These are phyloP conservation scores for Ceratocystis variospora DNA, from an alignment of 2,329 filamentous ascomycete genomes.

Conservation along the genomic window DNA sequence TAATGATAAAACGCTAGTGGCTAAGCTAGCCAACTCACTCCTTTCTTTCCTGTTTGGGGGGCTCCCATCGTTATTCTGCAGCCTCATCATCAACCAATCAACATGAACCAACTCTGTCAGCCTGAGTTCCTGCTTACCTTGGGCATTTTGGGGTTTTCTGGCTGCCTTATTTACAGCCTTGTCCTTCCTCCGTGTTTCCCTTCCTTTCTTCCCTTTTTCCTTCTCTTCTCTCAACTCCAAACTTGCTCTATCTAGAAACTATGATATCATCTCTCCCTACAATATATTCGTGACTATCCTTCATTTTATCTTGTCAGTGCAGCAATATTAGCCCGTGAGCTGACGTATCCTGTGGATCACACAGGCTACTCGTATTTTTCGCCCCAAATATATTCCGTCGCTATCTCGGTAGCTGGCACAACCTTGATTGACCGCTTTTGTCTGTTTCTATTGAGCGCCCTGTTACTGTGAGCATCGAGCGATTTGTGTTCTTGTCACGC, in stretches of 20 bases:
- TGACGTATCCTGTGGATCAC: neutral
- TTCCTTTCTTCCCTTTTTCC: conserved; percentile 24
- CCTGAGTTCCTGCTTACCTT: neutral
- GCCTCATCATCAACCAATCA: neutral
- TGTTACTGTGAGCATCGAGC: neutral
- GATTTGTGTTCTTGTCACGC: neutral
- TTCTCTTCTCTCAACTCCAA: neutral
- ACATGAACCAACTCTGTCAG: neutral
- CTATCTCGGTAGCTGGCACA: neutral
- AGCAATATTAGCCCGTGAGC: neutral
- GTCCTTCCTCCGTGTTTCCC: neutral
- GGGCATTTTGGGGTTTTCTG: neutral
- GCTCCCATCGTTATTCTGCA: neutral
- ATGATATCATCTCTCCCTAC: neutral
- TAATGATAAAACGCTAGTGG: neutral
- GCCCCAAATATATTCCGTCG: neutral
- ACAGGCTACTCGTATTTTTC: neutral
- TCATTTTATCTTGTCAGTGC: neutral
- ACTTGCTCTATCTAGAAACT: neutral
- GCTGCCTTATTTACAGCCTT: neutral
- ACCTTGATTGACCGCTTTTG: neutral
- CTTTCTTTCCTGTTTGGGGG: neutral
- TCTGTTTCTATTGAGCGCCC: neutral
- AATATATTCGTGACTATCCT: neutral
- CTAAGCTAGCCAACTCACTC: neutral